Evolutionary conservation across 139 green algal genomes (phyloP), one percentile per base, ranked within the genome.

Genomic region (Micractinium sp.): DNA sequence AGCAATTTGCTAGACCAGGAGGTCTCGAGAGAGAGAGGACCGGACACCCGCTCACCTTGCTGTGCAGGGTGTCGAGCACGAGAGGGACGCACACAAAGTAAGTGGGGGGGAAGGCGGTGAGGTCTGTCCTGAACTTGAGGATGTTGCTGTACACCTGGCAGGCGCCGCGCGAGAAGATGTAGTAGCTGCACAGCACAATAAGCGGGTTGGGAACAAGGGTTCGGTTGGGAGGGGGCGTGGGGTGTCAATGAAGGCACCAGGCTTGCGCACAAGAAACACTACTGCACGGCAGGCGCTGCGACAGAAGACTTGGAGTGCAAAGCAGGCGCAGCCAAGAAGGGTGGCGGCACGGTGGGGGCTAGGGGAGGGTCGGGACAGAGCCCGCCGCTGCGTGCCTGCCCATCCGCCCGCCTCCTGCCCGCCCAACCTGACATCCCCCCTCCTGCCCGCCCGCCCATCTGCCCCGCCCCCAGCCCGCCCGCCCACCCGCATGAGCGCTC

Each of bases 31-130:
- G n/a, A n/a, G n/a, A n/a, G n/a, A n/a, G n/a, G n/a, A n/a, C n/a
- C n/a, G n/a, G n/a, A 33, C 19, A 39, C 20, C 22, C 13, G 35
- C 90, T 82, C 87, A 96, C 95, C 92, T 81, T 94, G 31, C 87
- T 86, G 93, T 98, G 91, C 53, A 99, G 92, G 4, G 95, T 96
- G 81, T 99, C 97, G 67, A 99, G 95, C 23, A 99, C 95, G 61
- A 99, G 93, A 0, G 97, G 97, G 47, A 99, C 97, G 73, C 95
- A 98, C 38, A 99, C 93, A 87, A 99, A 97, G 94, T 96, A 96
- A 92, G 97, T 89, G 1, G 97, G 96, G 22, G 92, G 89, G 81
- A 95, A 90, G 3, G 81, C 75, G 0, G 74, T 61, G 20, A 99
- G 91, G 90, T 99, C 97, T 25, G 97, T 92, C 73, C 93, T 95